These are phyloP conservation scores for Nephromyces sp. DNA, from an alignment of 169 alveolate species.

Conservation along the genomic window DNA sequence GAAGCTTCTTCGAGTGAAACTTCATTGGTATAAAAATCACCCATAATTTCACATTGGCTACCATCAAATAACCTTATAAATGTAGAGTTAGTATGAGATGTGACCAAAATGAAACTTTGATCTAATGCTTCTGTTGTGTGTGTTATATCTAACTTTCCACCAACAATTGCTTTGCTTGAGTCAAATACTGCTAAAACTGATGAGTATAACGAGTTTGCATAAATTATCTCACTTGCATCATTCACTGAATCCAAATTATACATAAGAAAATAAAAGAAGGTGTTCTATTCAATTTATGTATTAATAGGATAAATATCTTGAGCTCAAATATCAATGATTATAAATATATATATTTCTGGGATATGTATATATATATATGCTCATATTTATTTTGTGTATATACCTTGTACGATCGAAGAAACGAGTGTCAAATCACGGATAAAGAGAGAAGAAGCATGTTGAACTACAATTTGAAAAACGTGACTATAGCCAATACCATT, in stretches of 20 bases:
- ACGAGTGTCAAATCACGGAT: background rate
- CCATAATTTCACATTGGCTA: background rate
- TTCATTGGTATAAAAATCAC: no score
- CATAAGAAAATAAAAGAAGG: no score
- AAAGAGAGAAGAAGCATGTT: background rate
- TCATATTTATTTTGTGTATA: no score
- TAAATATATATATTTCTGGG: no score
- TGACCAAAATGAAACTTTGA: background rate
- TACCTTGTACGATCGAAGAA: background rate
- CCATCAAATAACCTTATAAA: background rate
- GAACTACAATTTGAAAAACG: background rate
- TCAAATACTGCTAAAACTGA: background rate
- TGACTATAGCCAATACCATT: background rate
- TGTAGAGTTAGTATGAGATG: background rate
- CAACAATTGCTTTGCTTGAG: background rate
- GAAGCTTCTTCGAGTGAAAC: background rate
- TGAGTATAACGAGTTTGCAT: background rate
- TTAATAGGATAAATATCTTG: no score
- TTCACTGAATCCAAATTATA: background rate
- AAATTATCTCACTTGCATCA: background rate
- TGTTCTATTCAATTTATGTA: no score
- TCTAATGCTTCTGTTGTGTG: background rate
- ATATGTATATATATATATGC: no score
- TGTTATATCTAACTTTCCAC: background rate
- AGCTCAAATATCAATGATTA: no score